phyloP scores from a whole-genome alignment of 129 eudicot species.

The Artemisia argyi region DNA sequence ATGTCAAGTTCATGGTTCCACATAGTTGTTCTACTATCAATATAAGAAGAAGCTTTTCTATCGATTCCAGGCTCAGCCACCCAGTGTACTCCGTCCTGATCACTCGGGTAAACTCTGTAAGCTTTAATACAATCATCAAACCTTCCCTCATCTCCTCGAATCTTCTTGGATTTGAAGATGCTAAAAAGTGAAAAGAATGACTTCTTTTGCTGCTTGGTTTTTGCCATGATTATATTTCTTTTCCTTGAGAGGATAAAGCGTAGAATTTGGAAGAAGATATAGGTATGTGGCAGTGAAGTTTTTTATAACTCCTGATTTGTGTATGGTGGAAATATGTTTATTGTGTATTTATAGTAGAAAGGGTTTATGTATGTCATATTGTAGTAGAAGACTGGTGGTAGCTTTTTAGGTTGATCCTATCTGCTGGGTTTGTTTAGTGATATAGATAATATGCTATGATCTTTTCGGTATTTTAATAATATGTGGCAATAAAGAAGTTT shows the following conservation, averaged over 20 bases:
- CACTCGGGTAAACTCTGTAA: conserved; percentile 26
- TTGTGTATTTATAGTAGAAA: conserved; percentile 16
- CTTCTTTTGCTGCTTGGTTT: conserved; percentile 13
- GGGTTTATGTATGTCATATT: not conserved
- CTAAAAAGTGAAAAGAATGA: conserved; percentile 18
- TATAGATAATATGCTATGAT: not conserved
- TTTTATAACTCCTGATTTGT: not conserved
- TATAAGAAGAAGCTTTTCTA: conserved; percentile 29
- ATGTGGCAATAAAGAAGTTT: conserved; percentile 11
- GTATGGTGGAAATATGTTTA: conserved; percentile 7
- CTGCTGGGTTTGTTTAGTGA: conserved; percentile 3
- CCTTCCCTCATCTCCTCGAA: conserved; percentile 15
- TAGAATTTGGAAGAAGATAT: conserved; percentile 4
- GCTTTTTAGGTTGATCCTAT: not conserved
- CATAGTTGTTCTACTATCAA: conserved; percentile 19
- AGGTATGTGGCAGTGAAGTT: not conserved
- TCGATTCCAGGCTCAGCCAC: conserved; percentile 33
- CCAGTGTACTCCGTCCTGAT: conserved; percentile 29
- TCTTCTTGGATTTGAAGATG: conserved; percentile 5
- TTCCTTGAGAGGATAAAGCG: not conserved
- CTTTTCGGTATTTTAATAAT: not conserved
- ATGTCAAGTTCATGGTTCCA: conserved; percentile 23
- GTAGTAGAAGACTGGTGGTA: not conserved
- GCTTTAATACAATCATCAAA: conserved; percentile 17
- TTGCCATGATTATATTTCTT: conserved; percentile 12